These are phyloP conservation scores for Komagataella kurtzmanii DNA, from an alignment of 805 yeast genomes.

Conservation along the genomic window DNA sequence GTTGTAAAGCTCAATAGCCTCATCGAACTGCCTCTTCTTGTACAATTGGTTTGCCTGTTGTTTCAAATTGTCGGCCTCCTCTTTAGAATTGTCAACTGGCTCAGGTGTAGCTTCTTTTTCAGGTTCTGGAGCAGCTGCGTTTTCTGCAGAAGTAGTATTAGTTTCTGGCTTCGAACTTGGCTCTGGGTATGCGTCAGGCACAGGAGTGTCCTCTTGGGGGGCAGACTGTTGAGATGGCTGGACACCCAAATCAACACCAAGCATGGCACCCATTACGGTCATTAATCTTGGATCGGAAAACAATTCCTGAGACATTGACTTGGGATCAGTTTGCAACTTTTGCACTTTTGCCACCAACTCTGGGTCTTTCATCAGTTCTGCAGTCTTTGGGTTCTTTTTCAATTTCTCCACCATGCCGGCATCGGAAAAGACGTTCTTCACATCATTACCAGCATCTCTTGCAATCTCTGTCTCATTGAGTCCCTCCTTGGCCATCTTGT, in stretches of 20 bases:
- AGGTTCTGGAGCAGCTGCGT: slow-evolving; percentile 7
- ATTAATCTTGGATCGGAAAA: slow-evolving; percentile 74
- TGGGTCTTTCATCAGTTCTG: slow-evolving; percentile 81
- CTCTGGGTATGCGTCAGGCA: neutral
- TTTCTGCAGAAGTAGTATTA: slow-evolving; percentile 18
- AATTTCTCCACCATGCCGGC: slow-evolving; percentile 68
- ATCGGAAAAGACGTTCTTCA: slow-evolving; percentile 72
- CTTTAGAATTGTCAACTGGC: slow-evolving; percentile 20
- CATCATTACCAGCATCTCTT: slow-evolving; percentile 38
- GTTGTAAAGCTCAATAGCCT: slow-evolving; percentile 77
- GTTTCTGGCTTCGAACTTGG: slow-evolving; percentile 16
- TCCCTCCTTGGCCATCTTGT: slow-evolving; percentile 83
- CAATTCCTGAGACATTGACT: slow-evolving; percentile 55
- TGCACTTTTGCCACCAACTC: slow-evolving; percentile 57
- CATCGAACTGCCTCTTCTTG: slow-evolving; percentile 81
- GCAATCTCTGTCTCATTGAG: slow-evolving; percentile 56
- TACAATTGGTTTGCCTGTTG: slow-evolving; percentile 78
- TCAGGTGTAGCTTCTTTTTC: slow-evolving; percentile 12
- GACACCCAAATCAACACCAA: slow-evolving; percentile 60
- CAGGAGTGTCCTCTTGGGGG: slow-evolving; percentile 12
- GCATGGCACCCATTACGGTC: slow-evolving; percentile 74
- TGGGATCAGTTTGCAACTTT: slow-evolving; percentile 57
- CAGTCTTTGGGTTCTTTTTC: slow-evolving; percentile 74
- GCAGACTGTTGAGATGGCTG: slow-evolving; percentile 13
- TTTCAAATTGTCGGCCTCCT: slow-evolving; percentile 56